A percentile compares a stretch with the other conserved stretches of the same genome.
phyloP scores from a whole-genome alignment of 2,329 filamentous ascomycete genomes.

The Epichloe festucae region DNA sequence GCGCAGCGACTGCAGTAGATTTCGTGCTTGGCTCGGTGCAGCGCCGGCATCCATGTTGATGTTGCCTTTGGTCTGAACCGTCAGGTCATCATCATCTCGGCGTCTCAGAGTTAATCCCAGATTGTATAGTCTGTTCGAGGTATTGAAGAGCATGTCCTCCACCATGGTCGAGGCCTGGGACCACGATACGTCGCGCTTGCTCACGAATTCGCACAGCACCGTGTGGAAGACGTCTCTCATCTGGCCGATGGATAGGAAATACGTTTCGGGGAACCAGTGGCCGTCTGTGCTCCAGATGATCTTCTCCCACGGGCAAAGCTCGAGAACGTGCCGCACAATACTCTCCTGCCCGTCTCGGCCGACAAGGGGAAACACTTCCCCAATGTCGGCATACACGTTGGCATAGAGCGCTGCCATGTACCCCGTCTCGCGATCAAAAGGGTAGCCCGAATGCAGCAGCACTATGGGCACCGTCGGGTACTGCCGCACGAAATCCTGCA shows the following conservation, averaged over 20 bases:
- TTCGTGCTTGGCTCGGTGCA: not conserved
- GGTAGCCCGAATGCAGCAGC: conserved; percentile 69
- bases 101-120: conserved; percentile 22
- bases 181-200: conserved; percentile 46
- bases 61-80: not conserved
- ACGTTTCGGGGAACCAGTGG: conserved; percentile 69
- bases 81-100: not conserved
- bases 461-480: conserved; percentile 63
- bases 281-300: conserved; percentile 72
- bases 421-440: conserved; percentile 64
- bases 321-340: conserved; percentile 58
- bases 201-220: conserved; percentile 54
- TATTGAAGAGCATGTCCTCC: conserved; percentile 60
- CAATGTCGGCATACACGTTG: conserved; percentile 73
- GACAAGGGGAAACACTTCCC: conserved; percentile 68
- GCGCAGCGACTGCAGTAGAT: not conserved
- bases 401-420: conserved; percentile 66
- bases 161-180: conserved; percentile 50
- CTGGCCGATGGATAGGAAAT: conserved; percentile 58
- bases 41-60: not conserved
- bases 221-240: conserved; percentile 57
- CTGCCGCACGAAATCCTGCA: conserved; percentile 59
- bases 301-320: conserved; percentile 63
- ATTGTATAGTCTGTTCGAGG: conserved; percentile 62
- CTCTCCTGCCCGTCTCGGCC: conserved; percentile 63